Percentiles rank a stretch among this genome's conserved stretches.
Conservation (phyloP, 2,329 filamentous ascomycete species). For the Penicillium capsulatum region DNA sequence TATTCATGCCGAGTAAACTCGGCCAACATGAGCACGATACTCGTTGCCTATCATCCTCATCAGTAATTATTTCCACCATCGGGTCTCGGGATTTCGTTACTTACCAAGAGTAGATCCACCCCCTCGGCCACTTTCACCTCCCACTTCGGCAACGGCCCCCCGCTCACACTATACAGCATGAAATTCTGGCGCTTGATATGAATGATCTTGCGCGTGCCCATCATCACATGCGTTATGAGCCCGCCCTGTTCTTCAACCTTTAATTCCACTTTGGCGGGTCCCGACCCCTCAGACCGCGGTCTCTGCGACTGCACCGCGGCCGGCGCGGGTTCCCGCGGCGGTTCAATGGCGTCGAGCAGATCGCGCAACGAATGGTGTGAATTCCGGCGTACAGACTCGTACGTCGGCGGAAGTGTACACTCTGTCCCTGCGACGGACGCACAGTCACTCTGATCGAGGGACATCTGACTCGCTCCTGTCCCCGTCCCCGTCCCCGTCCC, state of each 20-base stretch:
- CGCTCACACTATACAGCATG: conserved; percentile 10
- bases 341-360: conserved; percentile 21
- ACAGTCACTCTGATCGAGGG: not conserved
- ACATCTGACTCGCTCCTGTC: too few species aligned
- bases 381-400: conserved; percentile 15
- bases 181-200: conserved; percentile 14
- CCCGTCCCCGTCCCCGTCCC: not conserved
- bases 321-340: conserved; percentile 19
- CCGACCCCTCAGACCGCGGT: conserved; percentile 9
- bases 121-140: conserved; percentile 22
- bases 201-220: conserved; percentile 19
- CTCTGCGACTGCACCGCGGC: conserved; percentile 6
- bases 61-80: not conserved
- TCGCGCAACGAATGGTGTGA: conserved; percentile 17
- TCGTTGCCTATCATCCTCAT: conserved; percentile 12
- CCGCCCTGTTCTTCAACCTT: conserved; percentile 12
- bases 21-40: conserved; percentile 20
- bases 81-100: conserved; percentile 1
- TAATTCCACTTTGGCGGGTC: conserved; percentile 12
- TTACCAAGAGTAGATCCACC: conserved; percentile 23
- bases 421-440: not conserved
- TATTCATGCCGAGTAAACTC: conserved; percentile 16
- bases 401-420: conserved; percentile 13
- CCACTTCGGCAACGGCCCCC: conserved; percentile 15
- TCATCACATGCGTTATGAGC: conserved; percentile 13